Conservation (phyloP, 2,329 filamentous ascomycete species). For the Fusarium pininemorale region DNA sequence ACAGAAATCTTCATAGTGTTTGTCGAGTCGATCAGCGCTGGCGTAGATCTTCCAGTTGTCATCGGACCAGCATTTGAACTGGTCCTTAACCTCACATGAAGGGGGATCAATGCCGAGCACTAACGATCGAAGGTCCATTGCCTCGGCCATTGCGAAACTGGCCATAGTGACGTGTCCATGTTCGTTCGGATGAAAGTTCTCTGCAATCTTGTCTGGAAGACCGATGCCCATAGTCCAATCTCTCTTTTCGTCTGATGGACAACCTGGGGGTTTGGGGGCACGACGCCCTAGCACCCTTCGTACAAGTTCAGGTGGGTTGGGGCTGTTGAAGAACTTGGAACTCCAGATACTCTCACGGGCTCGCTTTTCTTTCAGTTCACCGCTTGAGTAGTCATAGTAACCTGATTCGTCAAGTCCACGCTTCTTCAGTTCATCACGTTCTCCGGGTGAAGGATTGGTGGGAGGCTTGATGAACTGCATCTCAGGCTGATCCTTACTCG, state of each 20-base stretch:
- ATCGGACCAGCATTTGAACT: neutral
- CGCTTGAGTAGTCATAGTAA: accelerated
- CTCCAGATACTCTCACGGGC: neutral
- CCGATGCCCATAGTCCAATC: neutral
- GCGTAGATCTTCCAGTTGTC: neutral
- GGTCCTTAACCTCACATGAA: neutral
- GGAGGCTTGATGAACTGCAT: neutral
- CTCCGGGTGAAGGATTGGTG: accelerated
- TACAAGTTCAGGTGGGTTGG: neutral
- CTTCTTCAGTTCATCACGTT: accelerated
- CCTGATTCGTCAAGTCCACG: accelerated
- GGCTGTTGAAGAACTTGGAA: neutral
- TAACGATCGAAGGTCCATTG: neutral
- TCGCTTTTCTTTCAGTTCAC: neutral
- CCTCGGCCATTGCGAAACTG: neutral
- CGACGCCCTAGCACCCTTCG: neutral
- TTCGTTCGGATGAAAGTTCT: neutral
- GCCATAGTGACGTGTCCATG: neutral
- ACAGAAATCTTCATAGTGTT: neutral
- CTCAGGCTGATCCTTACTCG: neutral
- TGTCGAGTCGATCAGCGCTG: neutral
- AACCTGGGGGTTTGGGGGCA: neutral
- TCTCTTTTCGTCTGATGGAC: neutral
- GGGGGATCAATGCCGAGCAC: neutral
- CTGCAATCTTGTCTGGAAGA: accelerated